These are phyloP conservation scores for Colletotrichum melonis DNA, from an alignment of 2,329 filamentous ascomycete genomes.

Conservation along the genomic window DNA sequence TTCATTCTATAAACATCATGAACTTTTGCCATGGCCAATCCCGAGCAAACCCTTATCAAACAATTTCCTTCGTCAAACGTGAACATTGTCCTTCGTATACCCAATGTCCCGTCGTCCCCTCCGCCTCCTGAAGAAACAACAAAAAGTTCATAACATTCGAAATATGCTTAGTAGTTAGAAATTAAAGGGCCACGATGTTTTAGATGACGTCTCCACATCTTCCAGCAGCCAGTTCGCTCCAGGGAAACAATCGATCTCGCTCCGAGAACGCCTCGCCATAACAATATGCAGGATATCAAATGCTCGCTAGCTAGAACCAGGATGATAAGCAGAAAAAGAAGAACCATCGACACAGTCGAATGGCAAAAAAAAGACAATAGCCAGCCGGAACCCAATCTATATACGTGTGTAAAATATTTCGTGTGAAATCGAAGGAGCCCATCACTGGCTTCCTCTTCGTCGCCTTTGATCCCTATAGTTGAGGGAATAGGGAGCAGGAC, in stretches of 20 bases:
- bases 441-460: slow-evolving; percentile 28
- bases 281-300: slow-evolving; percentile 11
- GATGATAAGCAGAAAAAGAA: not conserved
- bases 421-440: too few species aligned
- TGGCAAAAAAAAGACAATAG: too few species aligned
- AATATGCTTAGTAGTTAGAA: slow-evolving; percentile 8
- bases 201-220: not conserved
- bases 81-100: not conserved
- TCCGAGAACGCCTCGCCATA: slow-evolving; percentile 27
- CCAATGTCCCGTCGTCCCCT: not conserved
- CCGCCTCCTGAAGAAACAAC: not conserved
- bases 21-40: not conserved
- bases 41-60: slow-evolving; percentile 4
- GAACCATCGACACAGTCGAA: not conserved
- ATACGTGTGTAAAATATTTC: not conserved
- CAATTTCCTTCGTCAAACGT: not conserved
- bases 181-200: slow-evolving; percentile 1
- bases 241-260: not conserved
- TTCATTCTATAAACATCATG: not conserved
- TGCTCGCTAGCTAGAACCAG: slow-evolving; percentile 7
- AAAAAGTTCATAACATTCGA: not conserved
- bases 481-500: slow-evolving; percentile 25
- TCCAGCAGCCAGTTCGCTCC: slow-evolving; percentile 19
- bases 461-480: slow-evolving; percentile 31
- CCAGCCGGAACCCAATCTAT: not conserved